Evolutionary conservation across 306 rosid genomes (phyloP).

Genomic region (Cucurbita pepo): DNA sequence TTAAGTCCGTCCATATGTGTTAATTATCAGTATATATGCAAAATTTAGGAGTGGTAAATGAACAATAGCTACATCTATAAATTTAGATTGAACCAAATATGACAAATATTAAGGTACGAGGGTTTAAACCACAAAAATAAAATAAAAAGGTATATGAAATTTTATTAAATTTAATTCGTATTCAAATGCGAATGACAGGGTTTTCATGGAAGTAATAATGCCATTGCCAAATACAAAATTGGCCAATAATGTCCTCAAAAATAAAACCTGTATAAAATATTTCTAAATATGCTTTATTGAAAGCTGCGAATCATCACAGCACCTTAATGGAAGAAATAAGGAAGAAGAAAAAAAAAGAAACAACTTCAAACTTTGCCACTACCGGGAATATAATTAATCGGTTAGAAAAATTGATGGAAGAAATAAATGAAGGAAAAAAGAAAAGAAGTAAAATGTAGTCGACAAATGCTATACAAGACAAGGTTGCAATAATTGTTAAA

Average conservation of each 20-base stretch:
- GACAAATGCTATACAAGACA: slow-evolving; percentile 2
- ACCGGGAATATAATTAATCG: not conserved
- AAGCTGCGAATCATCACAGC: slow-evolving; percentile 1
- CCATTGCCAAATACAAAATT: not conserved
- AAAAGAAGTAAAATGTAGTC: not conserved
- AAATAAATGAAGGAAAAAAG: not conserved
- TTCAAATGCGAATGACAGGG: no score
- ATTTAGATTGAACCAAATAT: no score
- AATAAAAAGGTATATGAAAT: no score
- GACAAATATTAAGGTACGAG: no score
- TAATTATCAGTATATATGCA: no score
- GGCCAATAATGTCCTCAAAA: not conserved
- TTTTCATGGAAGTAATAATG: not conserved
- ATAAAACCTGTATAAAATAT: not conserved
- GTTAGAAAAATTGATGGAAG: slow-evolving; percentile 4
- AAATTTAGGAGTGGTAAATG: no score
- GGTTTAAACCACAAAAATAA: no score
- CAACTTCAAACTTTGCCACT: not conserved
- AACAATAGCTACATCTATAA: no score
- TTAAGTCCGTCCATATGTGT: no score
- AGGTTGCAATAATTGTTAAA: not conserved
- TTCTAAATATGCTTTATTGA: not conserved
- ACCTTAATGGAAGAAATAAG: not conserved
- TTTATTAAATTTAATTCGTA: no score
- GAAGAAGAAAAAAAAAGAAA: no score